Conservation (phyloP, 495 filamentous ascomycete species). For the Lichenothelia convexa region DNA sequence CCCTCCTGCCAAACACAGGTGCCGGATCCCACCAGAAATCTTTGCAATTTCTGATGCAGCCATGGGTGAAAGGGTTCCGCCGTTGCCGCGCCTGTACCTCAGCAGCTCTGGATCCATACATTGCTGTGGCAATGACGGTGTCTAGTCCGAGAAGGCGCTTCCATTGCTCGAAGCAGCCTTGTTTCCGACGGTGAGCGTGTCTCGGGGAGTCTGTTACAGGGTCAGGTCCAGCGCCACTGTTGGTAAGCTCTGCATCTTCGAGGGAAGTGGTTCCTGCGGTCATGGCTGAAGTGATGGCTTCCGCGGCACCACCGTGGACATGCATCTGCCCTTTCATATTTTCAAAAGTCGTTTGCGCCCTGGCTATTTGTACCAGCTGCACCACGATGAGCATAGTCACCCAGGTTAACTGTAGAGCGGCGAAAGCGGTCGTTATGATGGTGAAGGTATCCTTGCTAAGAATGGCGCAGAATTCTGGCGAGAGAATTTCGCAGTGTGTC, state of each 20-base stretch:
- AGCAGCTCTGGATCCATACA: constrained; percentile 31
- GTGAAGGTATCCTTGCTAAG: constrained; percentile 71
- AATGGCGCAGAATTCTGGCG: constrained; percentile 49
- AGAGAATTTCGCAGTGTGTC: constrained; percentile 53
- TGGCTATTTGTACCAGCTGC: constrained; percentile 75
- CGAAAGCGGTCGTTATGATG: constrained; percentile 59
- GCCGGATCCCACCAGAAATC: constrained; percentile 92
- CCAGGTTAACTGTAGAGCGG: constrained; percentile 70
- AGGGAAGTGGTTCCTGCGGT: constrained; percentile 49
- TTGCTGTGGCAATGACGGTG: constrained; percentile 59
- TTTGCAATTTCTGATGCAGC: constrained; percentile 68
- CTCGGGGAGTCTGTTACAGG: constrained; percentile 3
- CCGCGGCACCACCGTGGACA: constrained; percentile 32
- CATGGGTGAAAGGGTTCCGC: constrained; percentile 71
- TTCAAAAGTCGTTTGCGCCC: constrained; percentile 88
- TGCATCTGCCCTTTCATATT: constrained; percentile 64
- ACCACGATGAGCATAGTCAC: constrained; percentile 88
- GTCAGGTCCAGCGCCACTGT: constrained; percentile 22
- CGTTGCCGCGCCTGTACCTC: constrained; percentile 34
- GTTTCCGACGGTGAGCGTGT: constrained; percentile 15
- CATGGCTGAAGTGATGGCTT: constrained; percentile 57
- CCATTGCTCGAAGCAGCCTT: constrained; percentile 57
- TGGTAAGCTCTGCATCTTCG: constrained; percentile 49
- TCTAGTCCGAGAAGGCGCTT: constrained; percentile 74
- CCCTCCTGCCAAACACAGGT: constrained; percentile 58